phyloP scores from a whole-genome alignment of 2,329 filamentous ascomycete species.

The Ploettnerulaceae sp. region DNA sequence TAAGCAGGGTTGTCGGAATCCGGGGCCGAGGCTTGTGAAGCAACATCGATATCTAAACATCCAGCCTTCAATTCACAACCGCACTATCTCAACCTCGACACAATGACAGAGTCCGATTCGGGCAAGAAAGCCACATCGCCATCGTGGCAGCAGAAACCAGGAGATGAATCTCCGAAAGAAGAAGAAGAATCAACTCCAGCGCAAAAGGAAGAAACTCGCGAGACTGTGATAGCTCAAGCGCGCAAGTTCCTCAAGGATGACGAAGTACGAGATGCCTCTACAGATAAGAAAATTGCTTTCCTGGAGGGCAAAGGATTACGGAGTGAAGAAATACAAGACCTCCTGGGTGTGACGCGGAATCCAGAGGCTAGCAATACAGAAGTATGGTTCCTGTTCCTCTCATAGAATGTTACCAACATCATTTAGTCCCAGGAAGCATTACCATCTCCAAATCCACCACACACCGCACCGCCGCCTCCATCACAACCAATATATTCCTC shows the following conservation, averaged over 20 bases:
- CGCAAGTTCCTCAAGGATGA: conserved; percentile 72
- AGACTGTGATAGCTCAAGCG: conserved; percentile 58
- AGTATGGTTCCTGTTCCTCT: conserved; percentile 2
- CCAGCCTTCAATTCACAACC: conserved; percentile 6
- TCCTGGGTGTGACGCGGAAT: conserved; percentile 45
- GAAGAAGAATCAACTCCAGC: conserved; percentile 4
- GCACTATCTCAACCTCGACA: conserved; percentile 8
- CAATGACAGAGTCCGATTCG: conserved; percentile 30
- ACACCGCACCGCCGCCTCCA: conserved; percentile 5
- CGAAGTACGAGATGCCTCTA: conserved; percentile 61
- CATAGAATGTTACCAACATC: not conserved
- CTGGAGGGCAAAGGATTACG: conserved; percentile 71
- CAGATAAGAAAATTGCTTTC: conserved; percentile 71
- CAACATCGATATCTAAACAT: not conserved
- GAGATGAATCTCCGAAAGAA: conserved; percentile 6
- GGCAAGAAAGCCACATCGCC: conserved; percentile 21
- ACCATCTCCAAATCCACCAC: not conserved
- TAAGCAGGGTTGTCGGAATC: conserved; percentile 14
- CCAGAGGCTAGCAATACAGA: conserved; percentile 22
- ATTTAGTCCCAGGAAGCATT: conserved; percentile 1
- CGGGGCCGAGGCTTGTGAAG: conserved; percentile 20
- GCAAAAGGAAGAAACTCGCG: conserved; percentile 19
- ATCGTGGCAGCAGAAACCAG: conserved; percentile 27
- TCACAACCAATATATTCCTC: conserved; percentile 7
- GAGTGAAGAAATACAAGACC: conserved; percentile 59